These are phyloP conservation scores for Aspergillus carlsbadensis DNA, from an alignment of 495 filamentous ascomycete species.

Conservation along the genomic window DNA sequence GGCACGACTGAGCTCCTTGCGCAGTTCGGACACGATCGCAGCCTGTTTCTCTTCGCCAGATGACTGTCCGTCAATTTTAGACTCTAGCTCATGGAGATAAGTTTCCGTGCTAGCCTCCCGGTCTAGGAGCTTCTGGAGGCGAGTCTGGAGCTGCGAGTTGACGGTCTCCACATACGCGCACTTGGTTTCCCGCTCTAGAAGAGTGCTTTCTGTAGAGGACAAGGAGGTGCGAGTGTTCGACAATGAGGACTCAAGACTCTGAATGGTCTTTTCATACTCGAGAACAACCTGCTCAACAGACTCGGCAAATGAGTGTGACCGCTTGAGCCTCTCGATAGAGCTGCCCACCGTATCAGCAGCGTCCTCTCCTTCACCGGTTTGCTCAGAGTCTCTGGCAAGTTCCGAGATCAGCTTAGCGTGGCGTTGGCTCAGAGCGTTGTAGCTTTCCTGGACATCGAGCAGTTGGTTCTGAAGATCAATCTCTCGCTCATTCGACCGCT, in stretches of 20 bases:
- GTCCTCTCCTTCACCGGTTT: slow-evolving; percentile 57
- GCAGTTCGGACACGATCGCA: slow-evolving; percentile 78
- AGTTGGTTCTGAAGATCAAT: slow-evolving; percentile 92
- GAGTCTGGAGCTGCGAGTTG: slow-evolving; percentile 82
- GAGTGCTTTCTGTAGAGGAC: slow-evolving; percentile 74
- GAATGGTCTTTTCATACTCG: slow-evolving; percentile 98
- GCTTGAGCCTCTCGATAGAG: slow-evolving; percentile 84
- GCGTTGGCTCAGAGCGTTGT: slow-evolving; percentile 81
- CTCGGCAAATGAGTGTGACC: slow-evolving; percentile 91
- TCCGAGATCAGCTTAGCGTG: slow-evolving; percentile 95
- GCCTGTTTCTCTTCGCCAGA: slow-evolving; percentile 91
- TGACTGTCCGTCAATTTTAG: slow-evolving; percentile 82
- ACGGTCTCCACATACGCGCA: slow-evolving; percentile 90
- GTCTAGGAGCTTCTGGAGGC: slow-evolving; percentile 86
- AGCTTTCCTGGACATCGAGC: slow-evolving; percentile 91
- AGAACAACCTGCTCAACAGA: slow-evolving; percentile 94
- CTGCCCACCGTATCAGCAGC: slow-evolving; percentile 59
- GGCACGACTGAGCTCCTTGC: slow-evolving; percentile 85
- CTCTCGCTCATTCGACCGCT: slow-evolving; percentile 82
- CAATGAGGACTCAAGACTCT: slow-evolving; percentile 86
- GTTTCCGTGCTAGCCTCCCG: slow-evolving; percentile 85
- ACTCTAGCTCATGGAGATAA: slow-evolving; percentile 88
- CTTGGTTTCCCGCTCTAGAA: slow-evolving; percentile 91
- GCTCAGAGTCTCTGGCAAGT: slow-evolving; percentile 79
- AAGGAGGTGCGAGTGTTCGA: slow-evolving; percentile 85